Percentiles rank a stretch among this genome's conserved stretches.
phyloP scores from a whole-genome alignment of 352 stramenopile species.

The Globisporangium nunn region DNA sequence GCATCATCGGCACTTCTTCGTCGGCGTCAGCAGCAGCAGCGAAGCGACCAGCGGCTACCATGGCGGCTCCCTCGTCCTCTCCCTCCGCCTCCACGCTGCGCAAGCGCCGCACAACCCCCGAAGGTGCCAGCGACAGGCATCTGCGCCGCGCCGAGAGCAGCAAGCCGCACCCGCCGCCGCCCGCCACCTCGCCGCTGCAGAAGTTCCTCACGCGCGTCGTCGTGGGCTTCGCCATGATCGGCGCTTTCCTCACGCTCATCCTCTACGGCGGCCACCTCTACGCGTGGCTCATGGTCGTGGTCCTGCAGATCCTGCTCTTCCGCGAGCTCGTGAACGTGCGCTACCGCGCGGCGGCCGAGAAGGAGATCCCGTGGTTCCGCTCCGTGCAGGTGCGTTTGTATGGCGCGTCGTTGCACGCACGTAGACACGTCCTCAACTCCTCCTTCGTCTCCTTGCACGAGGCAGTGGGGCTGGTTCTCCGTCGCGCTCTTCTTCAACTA shows the following conservation, averaged over 20 bases:
- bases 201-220: constrained; percentile 75
- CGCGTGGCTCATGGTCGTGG: constrained; percentile 75
- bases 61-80: constrained; percentile 13
- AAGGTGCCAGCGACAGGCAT: constrained; percentile 11
- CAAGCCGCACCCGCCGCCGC: constrained; percentile 10
- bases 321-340: constrained; percentile 98
- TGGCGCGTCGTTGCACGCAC: neutral
- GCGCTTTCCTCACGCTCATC: constrained; percentile 47
- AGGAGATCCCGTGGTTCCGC: constrained; percentile 96
- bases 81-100: constrained; percentile 10
- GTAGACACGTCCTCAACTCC: too few relatives aligned
- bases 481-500: constrained; percentile 97
- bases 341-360: constrained; percentile 91
- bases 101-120: constrained; percentile 35
- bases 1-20: constrained; percentile 3
- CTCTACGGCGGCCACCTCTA: constrained; percentile 81
- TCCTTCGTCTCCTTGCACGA: neutral
- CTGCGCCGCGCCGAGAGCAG: constrained; percentile 14
- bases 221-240: constrained; percentile 74
- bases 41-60: neutral
- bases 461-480: constrained; percentile 96
- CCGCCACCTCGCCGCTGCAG: constrained; percentile 22
- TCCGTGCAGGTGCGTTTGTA: constrained; percentile 71
- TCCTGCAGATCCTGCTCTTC: constrained; percentile 90
- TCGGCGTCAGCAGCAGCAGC: neutral